phyloP scores from a whole-genome alignment of 2,329 filamentous ascomycete species.

The Xylaria digitata region DNA sequence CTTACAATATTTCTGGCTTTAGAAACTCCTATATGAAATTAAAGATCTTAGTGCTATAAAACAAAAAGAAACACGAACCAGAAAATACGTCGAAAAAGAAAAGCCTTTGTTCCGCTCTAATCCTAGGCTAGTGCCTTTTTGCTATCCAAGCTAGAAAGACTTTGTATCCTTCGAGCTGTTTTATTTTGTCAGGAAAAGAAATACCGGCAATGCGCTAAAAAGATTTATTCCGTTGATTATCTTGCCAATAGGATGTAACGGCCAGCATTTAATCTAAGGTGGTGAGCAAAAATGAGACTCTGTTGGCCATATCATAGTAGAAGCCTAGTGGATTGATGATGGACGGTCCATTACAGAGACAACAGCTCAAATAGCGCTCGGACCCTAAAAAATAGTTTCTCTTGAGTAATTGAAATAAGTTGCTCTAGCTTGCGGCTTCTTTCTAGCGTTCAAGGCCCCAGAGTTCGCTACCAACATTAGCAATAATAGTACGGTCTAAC shows the following conservation, averaged over 20 bases:
- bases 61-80: not conserved
- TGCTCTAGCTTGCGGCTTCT: not conserved
- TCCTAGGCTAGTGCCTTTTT: not conserved
- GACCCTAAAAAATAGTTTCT: too few relatives aligned
- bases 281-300: too few relatives aligned
- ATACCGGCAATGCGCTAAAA: too few relatives aligned
- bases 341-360: too few relatives aligned
- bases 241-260: too few relatives aligned
- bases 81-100: not conserved
- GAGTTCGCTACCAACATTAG: not conserved
- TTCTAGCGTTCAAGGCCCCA: not conserved
- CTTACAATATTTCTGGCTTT: not conserved
- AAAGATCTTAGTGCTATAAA: not conserved
- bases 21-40: not conserved
- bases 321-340: too few relatives aligned
- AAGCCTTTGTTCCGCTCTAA: not conserved
- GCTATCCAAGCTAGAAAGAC: not conserved
- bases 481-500: not conserved
- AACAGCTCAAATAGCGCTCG: too few relatives aligned
- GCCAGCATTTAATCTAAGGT: too few relatives aligned
- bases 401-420: not conserved
- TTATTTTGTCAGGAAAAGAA: not conserved
- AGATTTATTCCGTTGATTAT: too few relatives aligned
- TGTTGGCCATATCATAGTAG: too few relatives aligned
- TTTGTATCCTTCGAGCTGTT: not conserved